Evolutionary conservation across 1,284 basidiomycete species (phyloP).

Genomic region (Laetiporus sulphureus): DNA sequence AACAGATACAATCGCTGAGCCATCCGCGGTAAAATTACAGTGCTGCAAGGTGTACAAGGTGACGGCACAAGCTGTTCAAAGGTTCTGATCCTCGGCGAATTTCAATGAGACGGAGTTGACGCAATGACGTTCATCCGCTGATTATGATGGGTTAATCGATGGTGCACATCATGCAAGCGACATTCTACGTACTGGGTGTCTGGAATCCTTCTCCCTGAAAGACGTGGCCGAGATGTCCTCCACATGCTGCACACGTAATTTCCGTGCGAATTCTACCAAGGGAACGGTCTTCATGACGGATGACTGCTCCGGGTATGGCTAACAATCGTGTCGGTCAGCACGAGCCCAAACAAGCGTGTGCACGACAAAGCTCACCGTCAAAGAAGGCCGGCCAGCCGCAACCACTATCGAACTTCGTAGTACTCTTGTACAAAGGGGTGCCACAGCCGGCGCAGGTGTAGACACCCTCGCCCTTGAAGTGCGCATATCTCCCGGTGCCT

Average conservation of each 20-base stretch:
- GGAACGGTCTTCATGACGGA: constrained; percentile 54
- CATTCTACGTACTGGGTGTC: constrained; percentile 53
- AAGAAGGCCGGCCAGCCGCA: constrained; percentile 99
- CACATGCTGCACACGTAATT: constrained; percentile 80
- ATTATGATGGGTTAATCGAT: constrained; percentile 13
- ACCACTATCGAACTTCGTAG: constrained; percentile 88
- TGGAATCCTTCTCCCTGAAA: constrained; percentile 85
- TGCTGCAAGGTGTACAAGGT: too few relatives aligned
- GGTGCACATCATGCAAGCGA: constrained; percentile 13
- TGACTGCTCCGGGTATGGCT: constrained; percentile 91
- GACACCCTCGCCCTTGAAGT: constrained; percentile 57
- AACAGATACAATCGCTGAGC: too few relatives aligned
- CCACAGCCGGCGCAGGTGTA: constrained; percentile 72
- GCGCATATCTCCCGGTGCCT: constrained; percentile 76
- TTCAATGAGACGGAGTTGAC: constrained; percentile 87
- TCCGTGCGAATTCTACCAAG: constrained; percentile 61
- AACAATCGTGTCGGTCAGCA: constrained; percentile 2
- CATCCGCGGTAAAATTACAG: too few relatives aligned
- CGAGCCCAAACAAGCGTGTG: not conserved
- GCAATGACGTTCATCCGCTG: constrained; percentile 83
- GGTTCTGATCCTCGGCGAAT: constrained; percentile 51
- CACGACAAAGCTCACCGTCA: constrained; percentile 66
- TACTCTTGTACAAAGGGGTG: constrained; percentile 77
- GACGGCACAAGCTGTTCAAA: too few relatives aligned
- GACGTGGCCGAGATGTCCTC: constrained; percentile 90